Evolutionary conservation across 2,329 filamentous ascomycete genomes (phyloP).

Genomic region (Cordyceps cateniannulata): DNA sequence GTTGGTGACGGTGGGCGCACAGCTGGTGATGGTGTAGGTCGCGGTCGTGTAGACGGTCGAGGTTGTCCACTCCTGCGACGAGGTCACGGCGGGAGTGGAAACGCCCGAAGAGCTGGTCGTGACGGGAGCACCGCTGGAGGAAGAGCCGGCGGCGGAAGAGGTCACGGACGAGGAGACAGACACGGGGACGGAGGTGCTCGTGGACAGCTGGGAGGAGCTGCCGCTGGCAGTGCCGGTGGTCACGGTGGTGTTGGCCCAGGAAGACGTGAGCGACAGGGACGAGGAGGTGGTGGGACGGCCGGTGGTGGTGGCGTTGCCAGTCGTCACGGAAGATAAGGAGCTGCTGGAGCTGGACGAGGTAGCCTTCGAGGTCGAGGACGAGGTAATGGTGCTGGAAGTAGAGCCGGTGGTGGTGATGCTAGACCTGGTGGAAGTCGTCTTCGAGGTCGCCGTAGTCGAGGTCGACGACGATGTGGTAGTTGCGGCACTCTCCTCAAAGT

Average conservation of each 20-base stretch:
- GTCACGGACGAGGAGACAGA: neutral
- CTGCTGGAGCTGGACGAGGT: neutral
- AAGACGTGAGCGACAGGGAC: neutral
- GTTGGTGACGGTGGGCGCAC: constrained; percentile 22
- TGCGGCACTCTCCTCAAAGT: constrained; percentile 21
- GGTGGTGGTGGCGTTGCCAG: neutral
- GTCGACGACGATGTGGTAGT: constrained; percentile 20
- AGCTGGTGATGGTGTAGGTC: constrained; percentile 26
- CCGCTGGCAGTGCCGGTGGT: neutral
- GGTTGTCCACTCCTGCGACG: constrained; percentile 16
- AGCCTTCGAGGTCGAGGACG: neutral
- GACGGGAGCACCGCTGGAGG: neutral
- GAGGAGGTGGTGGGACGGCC: neutral
- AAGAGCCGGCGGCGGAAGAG: neutral
- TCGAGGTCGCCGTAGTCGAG: constrained; percentile 1
- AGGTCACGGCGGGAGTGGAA: neutral
- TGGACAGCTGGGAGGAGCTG: no score
- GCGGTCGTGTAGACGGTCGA: constrained; percentile 25
- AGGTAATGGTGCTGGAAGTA: neutral
- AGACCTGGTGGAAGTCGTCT: neutral
- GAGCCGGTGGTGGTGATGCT: neutral
- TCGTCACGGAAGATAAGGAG: constrained; percentile 10
- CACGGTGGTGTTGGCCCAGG: neutral
- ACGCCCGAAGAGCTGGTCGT: neutral
- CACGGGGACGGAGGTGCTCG: no score